phyloP scores from a whole-genome alignment of 495 filamentous ascomycete genomes.

The Paragyromitra xinjiangensis region DNA sequence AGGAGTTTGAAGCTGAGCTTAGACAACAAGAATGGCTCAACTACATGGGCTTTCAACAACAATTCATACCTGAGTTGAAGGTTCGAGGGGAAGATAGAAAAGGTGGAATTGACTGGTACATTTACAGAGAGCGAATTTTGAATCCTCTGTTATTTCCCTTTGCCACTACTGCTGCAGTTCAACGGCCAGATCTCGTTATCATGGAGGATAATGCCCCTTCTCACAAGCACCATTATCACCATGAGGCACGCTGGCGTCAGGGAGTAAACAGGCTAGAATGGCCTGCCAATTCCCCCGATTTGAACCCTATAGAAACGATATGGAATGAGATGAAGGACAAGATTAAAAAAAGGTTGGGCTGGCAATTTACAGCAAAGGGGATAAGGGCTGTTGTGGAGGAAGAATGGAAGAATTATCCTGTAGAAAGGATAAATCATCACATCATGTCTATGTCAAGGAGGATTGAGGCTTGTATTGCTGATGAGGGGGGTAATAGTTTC shows the following conservation, averaged over 20 bases:
- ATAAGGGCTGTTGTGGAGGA: conserved; percentile 7
- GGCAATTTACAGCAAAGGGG: background rate
- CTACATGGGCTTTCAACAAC: background rate
- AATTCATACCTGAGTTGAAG: background rate
- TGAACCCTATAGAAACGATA: conserved; percentile 25
- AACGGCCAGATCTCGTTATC: background rate
- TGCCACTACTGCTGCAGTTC: background rate
- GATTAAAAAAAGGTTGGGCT: background rate
- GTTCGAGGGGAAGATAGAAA: background rate
- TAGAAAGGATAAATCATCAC: conserved; percentile 4
- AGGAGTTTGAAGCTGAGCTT: background rate
- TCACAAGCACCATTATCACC: conserved; percentile 9
- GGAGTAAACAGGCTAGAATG: too few species aligned
- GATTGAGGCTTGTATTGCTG: conserved; percentile 17
- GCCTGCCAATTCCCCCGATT: conserved; percentile 5
- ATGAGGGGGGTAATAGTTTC: background rate
- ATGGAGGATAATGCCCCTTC: conserved; percentile 19
- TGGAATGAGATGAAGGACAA: conserved; percentile 20
- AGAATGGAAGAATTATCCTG: conserved; percentile 14
- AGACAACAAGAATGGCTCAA: background rate
- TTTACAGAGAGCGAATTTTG: conserved; percentile 21
- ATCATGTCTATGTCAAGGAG: conserved; percentile 8
- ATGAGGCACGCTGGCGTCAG: too few species aligned
- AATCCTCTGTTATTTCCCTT: conserved; percentile 1
- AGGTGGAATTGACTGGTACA: conserved; percentile 21